These are phyloP conservation scores for Haberlea rhodopensis DNA, from an alignment of 257 asterid species.

Conservation along the genomic window DNA sequence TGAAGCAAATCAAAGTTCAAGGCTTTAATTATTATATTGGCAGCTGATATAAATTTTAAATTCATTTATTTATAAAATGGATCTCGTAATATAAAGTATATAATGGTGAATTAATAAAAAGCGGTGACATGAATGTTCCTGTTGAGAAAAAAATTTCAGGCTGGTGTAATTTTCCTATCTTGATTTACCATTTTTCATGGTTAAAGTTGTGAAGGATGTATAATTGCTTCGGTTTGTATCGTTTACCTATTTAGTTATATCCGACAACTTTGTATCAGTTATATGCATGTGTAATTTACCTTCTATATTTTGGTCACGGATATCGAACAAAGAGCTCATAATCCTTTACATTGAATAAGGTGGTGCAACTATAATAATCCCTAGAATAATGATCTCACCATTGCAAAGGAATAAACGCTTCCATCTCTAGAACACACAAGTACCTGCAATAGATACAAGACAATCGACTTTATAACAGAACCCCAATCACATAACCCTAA, in stretches of 20 bases:
- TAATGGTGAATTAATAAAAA: conserved; percentile 7
- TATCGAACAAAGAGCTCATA: conserved; percentile 1
- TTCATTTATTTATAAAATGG: not conserved
- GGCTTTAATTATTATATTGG: not conserved
- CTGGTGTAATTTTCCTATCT: too few relatives aligned
- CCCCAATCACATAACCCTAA: conserved; percentile 13
- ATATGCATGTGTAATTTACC: not conserved
- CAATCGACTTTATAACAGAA: conserved; percentile 2
- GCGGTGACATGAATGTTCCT: too few relatives aligned
- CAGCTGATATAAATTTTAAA: not conserved
- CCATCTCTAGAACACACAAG: conserved; percentile 88
- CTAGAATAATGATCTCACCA: conserved; percentile 41
- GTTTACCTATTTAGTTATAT: not conserved
- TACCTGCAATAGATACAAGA: conserved; percentile 46
- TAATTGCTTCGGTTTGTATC: too few relatives aligned
- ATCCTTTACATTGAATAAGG: not conserved
- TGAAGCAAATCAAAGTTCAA: conserved; percentile 2
- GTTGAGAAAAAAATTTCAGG: too few relatives aligned
- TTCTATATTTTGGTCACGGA: not conserved
- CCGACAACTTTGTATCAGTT: conserved; percentile 5
- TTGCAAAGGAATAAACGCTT: conserved; percentile 66
- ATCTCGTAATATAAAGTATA: not conserved
- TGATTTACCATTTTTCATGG: too few relatives aligned
- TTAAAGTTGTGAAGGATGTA: too few relatives aligned
- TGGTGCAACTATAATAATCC: not conserved